Evolutionary conservation across 768 basidiomycete species (phyloP).

Genomic region (Pulveroboletus sp.): DNA sequence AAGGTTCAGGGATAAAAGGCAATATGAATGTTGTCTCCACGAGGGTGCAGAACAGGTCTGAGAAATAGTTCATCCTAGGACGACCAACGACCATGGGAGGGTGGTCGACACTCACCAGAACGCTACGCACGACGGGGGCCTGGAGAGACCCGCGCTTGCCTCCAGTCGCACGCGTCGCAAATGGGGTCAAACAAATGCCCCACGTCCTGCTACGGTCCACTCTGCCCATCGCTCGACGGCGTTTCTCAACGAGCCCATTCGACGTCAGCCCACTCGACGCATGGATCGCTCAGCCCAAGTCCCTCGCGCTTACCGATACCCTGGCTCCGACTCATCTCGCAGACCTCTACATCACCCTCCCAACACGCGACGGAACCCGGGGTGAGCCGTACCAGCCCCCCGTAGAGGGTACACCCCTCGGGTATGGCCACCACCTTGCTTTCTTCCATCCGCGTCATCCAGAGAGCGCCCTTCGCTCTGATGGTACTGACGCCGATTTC

Average conservation of each 20-base stretch:
- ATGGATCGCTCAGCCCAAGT: constrained; percentile 51
- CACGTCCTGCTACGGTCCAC: too few relatives aligned
- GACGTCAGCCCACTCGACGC: constrained; percentile 36
- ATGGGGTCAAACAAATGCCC: too few relatives aligned
- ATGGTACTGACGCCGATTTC: constrained; percentile 69
- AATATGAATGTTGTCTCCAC: constrained; percentile 25
- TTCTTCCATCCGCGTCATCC: constrained; percentile 70
- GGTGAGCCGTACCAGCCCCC: constrained; percentile 40
- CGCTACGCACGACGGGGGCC: too few relatives aligned
- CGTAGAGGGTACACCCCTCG: constrained; percentile 38
- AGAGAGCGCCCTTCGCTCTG: constrained; percentile 51
- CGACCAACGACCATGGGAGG: background rate
- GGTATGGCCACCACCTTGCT: constrained; percentile 63
- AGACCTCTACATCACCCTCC: constrained; percentile 65
- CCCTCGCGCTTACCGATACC: constrained; percentile 43
- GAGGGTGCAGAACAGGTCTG: constrained; percentile 30
- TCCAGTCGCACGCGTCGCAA: background rate
- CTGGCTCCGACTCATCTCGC: constrained; percentile 54
- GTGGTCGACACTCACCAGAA: constrained; percentile 10
- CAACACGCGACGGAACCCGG: constrained; percentile 60
- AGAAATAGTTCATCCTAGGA: constrained; percentile 20
- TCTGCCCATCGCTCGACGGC: background rate
- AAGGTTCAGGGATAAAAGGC: constrained; percentile 19
- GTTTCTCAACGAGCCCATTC: constrained; percentile 11
- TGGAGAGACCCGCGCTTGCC: too few relatives aligned